Conservation (phyloP, 768 basidiomycete genomes). For the Macrolepiota albuminosa region DNA sequence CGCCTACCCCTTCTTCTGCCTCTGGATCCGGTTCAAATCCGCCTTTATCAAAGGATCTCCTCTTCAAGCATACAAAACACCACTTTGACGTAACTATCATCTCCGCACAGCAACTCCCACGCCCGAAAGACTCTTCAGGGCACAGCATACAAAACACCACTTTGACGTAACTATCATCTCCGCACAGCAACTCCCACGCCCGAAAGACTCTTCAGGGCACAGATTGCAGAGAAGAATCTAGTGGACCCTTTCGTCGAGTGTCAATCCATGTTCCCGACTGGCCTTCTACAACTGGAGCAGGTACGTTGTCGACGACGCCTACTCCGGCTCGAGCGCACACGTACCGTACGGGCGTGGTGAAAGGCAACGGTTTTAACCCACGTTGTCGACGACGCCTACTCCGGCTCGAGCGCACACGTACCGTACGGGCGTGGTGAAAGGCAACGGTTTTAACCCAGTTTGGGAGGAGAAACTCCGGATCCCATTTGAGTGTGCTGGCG, state of each 20-base stretch:
- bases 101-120: constrained; percentile 72
- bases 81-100: constrained; percentile 53
- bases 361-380: constrained; percentile 88
- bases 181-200: constrained; percentile 77
- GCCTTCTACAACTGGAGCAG: constrained; percentile 26
- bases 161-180: constrained; percentile 52
- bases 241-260: constrained; percentile 68
- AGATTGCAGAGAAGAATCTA: constrained; percentile 53
- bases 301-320: constrained; percentile 12
- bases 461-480: constrained; percentile 75
- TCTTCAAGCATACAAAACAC: constrained; percentile 55
- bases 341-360: constrained; percentile 61
- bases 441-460: constrained; percentile 91
- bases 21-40: not conserved
- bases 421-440: constrained; percentile 68
- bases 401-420: constrained; percentile 41
- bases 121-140: constrained; percentile 64
- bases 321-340: constrained; percentile 39
- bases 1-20: constrained; percentile 3
- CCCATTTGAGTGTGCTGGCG: constrained; percentile 73
- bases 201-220: constrained; percentile 64
- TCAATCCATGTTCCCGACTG: constrained; percentile 78
- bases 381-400: constrained; percentile 13
- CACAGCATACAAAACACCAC: constrained; percentile 55
- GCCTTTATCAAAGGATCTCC: constrained; percentile 47